These are phyloP conservation scores for Zygoascus sp. DNA, from an alignment of 1,139 yeast species.

Conservation along the genomic window DNA sequence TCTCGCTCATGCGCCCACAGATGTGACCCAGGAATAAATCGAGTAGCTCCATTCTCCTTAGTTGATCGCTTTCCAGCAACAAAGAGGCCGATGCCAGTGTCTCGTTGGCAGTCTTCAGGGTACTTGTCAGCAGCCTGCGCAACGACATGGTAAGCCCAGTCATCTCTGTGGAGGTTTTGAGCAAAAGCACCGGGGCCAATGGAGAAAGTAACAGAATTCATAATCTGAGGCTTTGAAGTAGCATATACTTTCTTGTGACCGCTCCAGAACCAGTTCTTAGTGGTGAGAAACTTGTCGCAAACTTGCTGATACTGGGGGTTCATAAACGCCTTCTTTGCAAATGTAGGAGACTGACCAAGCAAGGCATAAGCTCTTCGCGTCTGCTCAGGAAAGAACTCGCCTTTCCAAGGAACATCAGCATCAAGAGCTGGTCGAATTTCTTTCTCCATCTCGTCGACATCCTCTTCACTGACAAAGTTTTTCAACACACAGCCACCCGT, in stretches of 20 bases:
- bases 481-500: slow-evolving; percentile 14
- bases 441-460: slow-evolving; percentile 11
- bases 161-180: slow-evolving; percentile 14
- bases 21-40: slow-evolving; percentile 15
- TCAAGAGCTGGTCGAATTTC: slow-evolving; percentile 14
- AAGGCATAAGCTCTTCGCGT: slow-evolving; percentile 12
- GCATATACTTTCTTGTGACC: slow-evolving; percentile 12
- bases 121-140: slow-evolving; percentile 1
- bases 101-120: slow-evolving; percentile 10
- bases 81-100: slow-evolving; percentile 14
- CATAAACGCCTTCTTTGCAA: slow-evolving; percentile 9
- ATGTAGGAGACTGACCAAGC: slow-evolving; percentile 12
- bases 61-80: slow-evolving; percentile 15
- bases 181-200: slow-evolving; percentile 15
- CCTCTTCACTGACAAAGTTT: slow-evolving; percentile 13
- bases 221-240: slow-evolving; percentile 13
- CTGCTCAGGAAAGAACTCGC: slow-evolving; percentile 13
- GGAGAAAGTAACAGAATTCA: slow-evolving; percentile 13
- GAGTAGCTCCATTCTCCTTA: slow-evolving; percentile 13
- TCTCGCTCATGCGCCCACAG: slow-evolving; percentile 11
- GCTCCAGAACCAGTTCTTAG: slow-evolving; percentile 9
- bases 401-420: slow-evolving; percentile 13
- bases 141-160: slow-evolving; percentile 11
- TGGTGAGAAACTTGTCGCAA: slow-evolving; percentile 9
- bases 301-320: slow-evolving; percentile 9